Conservation (phyloP, 2,329 filamentous ascomycete species). For the Colletotrichum sublineola region DNA sequence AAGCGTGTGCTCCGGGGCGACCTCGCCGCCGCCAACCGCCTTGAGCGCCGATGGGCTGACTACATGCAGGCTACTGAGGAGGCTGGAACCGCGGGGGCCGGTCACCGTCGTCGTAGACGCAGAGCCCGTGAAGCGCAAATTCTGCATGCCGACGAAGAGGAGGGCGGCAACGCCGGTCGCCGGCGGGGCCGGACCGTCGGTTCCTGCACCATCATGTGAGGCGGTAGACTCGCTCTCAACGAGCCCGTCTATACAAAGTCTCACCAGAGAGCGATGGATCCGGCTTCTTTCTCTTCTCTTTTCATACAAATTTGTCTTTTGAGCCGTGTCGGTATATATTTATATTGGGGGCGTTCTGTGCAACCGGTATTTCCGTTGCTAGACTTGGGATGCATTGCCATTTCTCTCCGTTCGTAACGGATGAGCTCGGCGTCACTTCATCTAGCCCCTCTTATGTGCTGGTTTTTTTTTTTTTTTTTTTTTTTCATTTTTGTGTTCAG, state of each 20-base stretch:
- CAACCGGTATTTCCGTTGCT: slow-evolving; percentile 12
- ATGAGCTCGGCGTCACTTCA: slow-evolving; percentile 17
- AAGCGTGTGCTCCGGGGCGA: slow-evolving; percentile 87
- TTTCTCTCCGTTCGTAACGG: background rate
- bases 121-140: slow-evolving; percentile 85
- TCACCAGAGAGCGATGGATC: background rate
- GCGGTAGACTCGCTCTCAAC: background rate
- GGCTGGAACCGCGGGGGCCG: slow-evolving; percentile 76
- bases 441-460: background rate
- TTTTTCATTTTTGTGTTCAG: background rate
- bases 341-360: background rate
- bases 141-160: slow-evolving; percentile 85
- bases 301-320: background rate
- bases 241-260: background rate
- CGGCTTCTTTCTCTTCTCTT: slow-evolving; percentile 8
- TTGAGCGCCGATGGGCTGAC: slow-evolving; percentile 92
- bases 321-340: slow-evolving; percentile 8
- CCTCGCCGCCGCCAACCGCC: slow-evolving; percentile 77
- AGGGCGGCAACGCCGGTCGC: slow-evolving; percentile 69
- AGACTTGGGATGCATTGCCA: slow-evolving; percentile 31
- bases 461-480: background rate
- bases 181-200: slow-evolving; percentile 74
- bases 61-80: slow-evolving; percentile 96
- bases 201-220: slow-evolving; percentile 75
- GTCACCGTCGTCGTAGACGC: slow-evolving; percentile 77